These are phyloP conservation scores for Lachancea dasiensis DNA, from an alignment of 805 yeast species.

Conservation along the genomic window DNA sequence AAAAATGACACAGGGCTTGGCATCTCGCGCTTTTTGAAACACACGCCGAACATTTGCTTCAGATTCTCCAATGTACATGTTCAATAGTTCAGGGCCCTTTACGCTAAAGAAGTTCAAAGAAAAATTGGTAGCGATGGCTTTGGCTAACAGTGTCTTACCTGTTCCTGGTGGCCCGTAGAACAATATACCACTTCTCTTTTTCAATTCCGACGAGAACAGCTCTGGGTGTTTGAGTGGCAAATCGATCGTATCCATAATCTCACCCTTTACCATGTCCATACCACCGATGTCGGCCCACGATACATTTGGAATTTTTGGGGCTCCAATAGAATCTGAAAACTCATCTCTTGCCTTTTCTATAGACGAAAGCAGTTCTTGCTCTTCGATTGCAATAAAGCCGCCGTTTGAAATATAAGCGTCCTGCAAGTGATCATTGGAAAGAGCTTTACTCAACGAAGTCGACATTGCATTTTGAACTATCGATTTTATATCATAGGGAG, in stretches of 20 bases:
- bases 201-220: constrained; percentile 78
- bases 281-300: constrained; percentile 99
- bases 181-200: constrained; percentile 88
- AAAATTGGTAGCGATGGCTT: constrained; percentile 94
- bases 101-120: constrained; percentile 92
- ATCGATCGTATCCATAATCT: constrained; percentile 91
- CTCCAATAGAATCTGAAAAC: constrained; percentile 92
- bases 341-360: constrained; percentile 78
- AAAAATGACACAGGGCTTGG: constrained; percentile 95
- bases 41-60: constrained; percentile 95
- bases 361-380: constrained; percentile 54
- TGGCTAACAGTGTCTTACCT: constrained; percentile 91
- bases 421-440: not conserved
- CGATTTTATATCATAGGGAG: constrained; percentile 73
- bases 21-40: constrained; percentile 91
- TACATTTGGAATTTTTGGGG: constrained; percentile 92
- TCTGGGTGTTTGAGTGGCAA: constrained; percentile 94
- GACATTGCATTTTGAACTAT: constrained; percentile 62
- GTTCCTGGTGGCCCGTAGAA: constrained; percentile 99
- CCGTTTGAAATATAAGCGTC: constrained; percentile 9
- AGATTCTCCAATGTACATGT: constrained; percentile 98
- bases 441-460: constrained; percentile 34
- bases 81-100: constrained; percentile 92
- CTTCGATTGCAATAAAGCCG: constrained; percentile 36
- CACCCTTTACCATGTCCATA: constrained; percentile 80